Base-by-base conservation (phyloP, 2,329 filamentous ascomycete genomes). In the Pseudogymnoascus sp. region DNA sequence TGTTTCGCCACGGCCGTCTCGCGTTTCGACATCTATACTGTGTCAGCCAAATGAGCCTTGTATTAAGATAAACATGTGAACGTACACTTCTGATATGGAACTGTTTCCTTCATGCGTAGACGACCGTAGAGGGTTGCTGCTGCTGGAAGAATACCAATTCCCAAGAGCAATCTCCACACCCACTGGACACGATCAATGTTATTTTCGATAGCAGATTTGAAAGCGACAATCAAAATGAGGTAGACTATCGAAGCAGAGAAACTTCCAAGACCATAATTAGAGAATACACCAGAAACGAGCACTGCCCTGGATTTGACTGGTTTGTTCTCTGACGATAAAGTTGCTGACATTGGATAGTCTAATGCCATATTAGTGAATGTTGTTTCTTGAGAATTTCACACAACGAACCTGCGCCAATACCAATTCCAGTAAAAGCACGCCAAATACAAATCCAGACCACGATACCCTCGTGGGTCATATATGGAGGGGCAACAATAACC, bases 341-440 rank as follows among this genome's bases (percentile, higher is more conserved):
- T 83, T 0, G 86, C 86, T 54, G 80, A 84, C 3, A 89, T 75
- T 1, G 87, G 86, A 71, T 89, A 89, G 73, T 89, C 86, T 14
- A 83, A 86, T n/a, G 37, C 37, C n/a, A n/a, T 39, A 39, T 39
- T 39, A 39, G 37, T 39, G n/a, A 39, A 39, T 39, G 37, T 14
- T 16, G n/a, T 39, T 5, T 16, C 14, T 39, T 16, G 37, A 39
- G 37, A 39, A 39, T 39, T 39, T 39, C 14, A 39, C 14, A 39
- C 14, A 39, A 16, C 37, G 37, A 39, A 39, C 37, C 37, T 16
- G 37, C 37, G 37, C 85, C 85, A 36, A 88, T 85, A 0, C 84
- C 84, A 40, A 81, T 74, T 0, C 80, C 80, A 45, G 80, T 76
- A 23, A 79, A 66, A 45, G 79, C 72, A 64, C 80, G 74, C 79